Percentiles rank a stretch among this genome's conserved stretches.
phyloP scores from a whole-genome alignment of 768 basidiomycete genomes.

The Amanita molliuscula region DNA sequence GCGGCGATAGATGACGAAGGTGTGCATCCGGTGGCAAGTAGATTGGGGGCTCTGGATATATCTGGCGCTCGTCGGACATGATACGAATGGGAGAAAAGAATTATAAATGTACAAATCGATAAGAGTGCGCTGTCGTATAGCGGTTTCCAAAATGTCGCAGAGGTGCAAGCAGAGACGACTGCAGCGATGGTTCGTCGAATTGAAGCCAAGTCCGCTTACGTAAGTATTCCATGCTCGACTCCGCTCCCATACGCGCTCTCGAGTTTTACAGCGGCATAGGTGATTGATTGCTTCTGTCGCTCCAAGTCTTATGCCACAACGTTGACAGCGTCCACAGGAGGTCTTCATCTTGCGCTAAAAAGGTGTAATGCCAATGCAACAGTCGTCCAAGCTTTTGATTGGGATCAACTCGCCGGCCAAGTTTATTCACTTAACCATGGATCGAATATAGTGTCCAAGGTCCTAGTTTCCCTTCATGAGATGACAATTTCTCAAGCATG shows the following conservation, averaged over 20 bases:
- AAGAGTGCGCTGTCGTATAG: slow-evolving; percentile 8
- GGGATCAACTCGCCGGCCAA: slow-evolving; percentile 66
- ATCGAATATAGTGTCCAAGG: slow-evolving; percentile 36
- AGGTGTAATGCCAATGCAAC: slow-evolving; percentile 35
- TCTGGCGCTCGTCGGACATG: slow-evolving; percentile 1
- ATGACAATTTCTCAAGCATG: slow-evolving; percentile 3
- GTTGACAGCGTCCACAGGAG: slow-evolving; percentile 32
- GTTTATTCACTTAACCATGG: slow-evolving; percentile 62
- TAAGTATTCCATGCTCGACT: slow-evolving; percentile 3
- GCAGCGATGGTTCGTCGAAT: background rate
- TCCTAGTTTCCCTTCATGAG: slow-evolving; percentile 13
- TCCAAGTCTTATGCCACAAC: background rate
- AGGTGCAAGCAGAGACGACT: background rate
- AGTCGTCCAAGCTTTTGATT: slow-evolving; percentile 67
- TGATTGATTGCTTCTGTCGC: slow-evolving; percentile 15
- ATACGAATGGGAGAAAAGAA: slow-evolving; percentile 2
- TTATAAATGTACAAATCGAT: slow-evolving; percentile 1
- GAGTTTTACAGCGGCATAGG: slow-evolving; percentile 84
- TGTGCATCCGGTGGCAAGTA: background rate
- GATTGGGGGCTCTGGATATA: background rate
- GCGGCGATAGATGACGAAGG: background rate
- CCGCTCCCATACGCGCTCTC: slow-evolving; percentile 19
- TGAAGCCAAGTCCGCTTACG: slow-evolving; percentile 3
- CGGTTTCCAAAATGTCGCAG: slow-evolving; percentile 8
- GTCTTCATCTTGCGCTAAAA: slow-evolving; percentile 57